phyloP scores from a whole-genome alignment of 2,329 filamentous ascomycete species.

The Colletotrichum cuscutae region DNA sequence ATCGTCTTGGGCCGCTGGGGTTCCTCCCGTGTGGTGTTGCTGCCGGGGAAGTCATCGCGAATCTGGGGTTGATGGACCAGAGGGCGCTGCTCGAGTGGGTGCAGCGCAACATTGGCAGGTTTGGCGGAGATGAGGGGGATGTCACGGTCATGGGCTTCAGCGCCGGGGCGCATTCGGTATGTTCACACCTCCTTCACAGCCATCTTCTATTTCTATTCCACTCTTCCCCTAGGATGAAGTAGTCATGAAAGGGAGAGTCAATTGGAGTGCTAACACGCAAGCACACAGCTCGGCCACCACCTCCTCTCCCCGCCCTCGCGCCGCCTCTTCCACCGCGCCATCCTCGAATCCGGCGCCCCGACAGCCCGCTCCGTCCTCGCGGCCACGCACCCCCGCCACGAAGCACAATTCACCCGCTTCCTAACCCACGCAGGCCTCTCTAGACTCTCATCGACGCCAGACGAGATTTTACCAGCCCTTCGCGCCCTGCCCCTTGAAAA shows the following conservation, averaged over 20 bases:
- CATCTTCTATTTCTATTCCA: slow-evolving; percentile 15
- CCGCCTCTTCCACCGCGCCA: slow-evolving; percentile 61
- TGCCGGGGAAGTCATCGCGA: slow-evolving; percentile 65
- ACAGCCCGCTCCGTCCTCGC: slow-evolving; percentile 64
- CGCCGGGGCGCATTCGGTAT: slow-evolving; percentile 70
- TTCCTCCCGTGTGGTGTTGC: slow-evolving; percentile 71
- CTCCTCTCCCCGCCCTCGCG: slow-evolving; percentile 60
- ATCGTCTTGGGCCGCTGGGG: slow-evolving; percentile 74
- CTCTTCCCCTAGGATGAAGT: too few species aligned
- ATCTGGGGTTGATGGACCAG: slow-evolving; percentile 74
- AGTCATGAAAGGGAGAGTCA: too few species aligned
- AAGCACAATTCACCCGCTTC: slow-evolving; percentile 66
- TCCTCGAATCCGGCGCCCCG: slow-evolving; percentile 68
- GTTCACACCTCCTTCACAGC: slow-evolving; percentile 11
- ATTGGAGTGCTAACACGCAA: not conserved
- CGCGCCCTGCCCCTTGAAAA: slow-evolving; percentile 51
- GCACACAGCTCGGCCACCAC: slow-evolving; percentile 71
- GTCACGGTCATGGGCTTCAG: slow-evolving; percentile 71
- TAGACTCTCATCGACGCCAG: slow-evolving; percentile 50
- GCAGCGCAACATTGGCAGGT: slow-evolving; percentile 64
- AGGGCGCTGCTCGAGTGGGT: slow-evolving; percentile 69
- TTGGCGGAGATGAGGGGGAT: slow-evolving; percentile 68
- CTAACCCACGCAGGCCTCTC: slow-evolving; percentile 62
- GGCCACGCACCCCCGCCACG: slow-evolving; percentile 65
- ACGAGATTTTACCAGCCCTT: slow-evolving; percentile 62